Base-by-base conservation (phyloP, 352 stramenopile species). In the Proteromonas lacertae region DNA sequence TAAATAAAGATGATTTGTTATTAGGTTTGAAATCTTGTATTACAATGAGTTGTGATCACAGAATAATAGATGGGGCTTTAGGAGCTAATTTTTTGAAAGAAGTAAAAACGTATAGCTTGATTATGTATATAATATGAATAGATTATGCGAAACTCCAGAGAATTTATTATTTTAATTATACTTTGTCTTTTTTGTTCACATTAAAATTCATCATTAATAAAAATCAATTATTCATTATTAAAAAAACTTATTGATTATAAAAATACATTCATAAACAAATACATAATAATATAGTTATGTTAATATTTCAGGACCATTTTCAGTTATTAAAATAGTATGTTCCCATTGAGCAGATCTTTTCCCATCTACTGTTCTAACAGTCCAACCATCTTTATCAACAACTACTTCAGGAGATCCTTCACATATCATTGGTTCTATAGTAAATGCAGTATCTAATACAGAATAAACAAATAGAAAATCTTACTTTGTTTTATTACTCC, bases 361-460 rank as follows among this genome's bases (percentile, higher is more conserved):
- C 21, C 83, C 84, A 58, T 97, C 83, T 6, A 54, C 62, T 3
- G 86, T 96, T 10, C 89, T 74, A 9, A 69, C 71, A 18, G 83
- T 95, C 86, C 86, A 97, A 45, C 93, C 78, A 51, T 97, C 86
- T 13, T 70, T 71, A 83, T 82, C 96, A 3, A 68, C 89, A 47
- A 46, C 72, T 64, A 68, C 74, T 49, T 69, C 63, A 69, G 41
- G 57, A 56, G 16, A 59, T 29, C 35, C 30, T n/a, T 86, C 53
- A 56, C 95, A 96, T 48, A 97, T 93, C 86, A 97, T 97, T 6
- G 83, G 86, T 50, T 97, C 86, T 38, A 97, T 90, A 0, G 86
- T 97, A 55, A 97, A 96, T 29, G 93, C 81, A 58, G 93, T 77
- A 19, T 81, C 82, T 1, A 69, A n/a, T n/a, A n/a, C n/a, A n/a